Conservation (phyloP, 140 eudicot species). For the Artemisia princeps region DNA sequence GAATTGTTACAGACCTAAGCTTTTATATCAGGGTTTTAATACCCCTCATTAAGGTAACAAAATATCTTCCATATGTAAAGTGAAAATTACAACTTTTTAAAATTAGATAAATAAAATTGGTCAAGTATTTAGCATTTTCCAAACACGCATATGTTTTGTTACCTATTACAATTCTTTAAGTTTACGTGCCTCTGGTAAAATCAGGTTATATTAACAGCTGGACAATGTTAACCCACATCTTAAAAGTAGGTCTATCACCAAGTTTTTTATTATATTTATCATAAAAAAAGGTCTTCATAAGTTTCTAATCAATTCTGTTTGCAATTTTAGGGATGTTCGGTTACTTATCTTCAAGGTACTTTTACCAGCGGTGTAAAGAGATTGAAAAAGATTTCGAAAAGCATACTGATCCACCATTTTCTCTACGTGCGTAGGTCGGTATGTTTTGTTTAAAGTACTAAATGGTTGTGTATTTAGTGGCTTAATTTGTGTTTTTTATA, state of each 20-base stretch:
- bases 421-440: slow-evolving; percentile 73
- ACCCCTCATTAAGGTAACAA: too few species aligned
- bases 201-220: too few species aligned
- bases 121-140: too few species aligned
- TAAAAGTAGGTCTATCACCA: slow-evolving; percentile 54
- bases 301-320: slow-evolving; percentile 26
- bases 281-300: background rate
- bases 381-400: slow-evolving; percentile 45
- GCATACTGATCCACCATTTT: slow-evolving; percentile 80
- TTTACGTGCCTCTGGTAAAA: too few species aligned
- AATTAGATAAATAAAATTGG: too few species aligned
- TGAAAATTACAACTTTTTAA: too few species aligned
- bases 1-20: too few species aligned
- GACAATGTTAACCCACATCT: slow-evolving; percentile 68
- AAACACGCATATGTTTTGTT: too few species aligned
- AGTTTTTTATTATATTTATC: slow-evolving; percentile 10
- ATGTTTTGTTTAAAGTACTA: background rate
- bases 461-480: slow-evolving; percentile 2
- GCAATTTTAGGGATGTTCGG: slow-evolving; percentile 57
- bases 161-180: too few species aligned
- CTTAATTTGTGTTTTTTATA: slow-evolving; percentile 21
- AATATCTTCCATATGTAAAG: too few species aligned
- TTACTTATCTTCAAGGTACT: slow-evolving; percentile 73
- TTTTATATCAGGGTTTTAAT: too few species aligned
- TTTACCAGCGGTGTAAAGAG: slow-evolving; percentile 64